phyloP scores from a whole-genome alignment of 176 grass and related monocot genomes.

The Secale cereale region DNA sequence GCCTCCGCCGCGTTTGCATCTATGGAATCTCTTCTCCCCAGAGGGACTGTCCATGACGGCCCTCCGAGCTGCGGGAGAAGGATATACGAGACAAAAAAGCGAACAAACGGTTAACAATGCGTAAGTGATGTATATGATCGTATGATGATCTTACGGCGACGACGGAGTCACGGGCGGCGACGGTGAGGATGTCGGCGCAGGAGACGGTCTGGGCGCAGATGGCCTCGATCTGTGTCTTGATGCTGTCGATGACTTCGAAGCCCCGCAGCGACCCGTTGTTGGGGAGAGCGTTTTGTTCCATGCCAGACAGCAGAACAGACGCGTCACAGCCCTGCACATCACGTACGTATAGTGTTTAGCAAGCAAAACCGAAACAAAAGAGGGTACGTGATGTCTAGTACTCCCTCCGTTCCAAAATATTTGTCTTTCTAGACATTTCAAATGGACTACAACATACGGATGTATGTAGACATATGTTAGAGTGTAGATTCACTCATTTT shows the following conservation, averaged over 20 bases:
- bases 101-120: background rate
- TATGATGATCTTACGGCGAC: slow-evolving; percentile 33
- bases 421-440: no score
- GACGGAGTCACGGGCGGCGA: slow-evolving; percentile 65
- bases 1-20: background rate
- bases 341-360: no score
- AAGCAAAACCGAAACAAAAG: no score
- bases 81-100: background rate
- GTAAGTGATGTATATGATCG: no score
- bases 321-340: slow-evolving; percentile 62
- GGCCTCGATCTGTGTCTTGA: slow-evolving; percentile 64
- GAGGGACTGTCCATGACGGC: slow-evolving; percentile 30
- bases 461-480: no score
- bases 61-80: slow-evolving; percentile 16
- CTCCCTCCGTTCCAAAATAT: no score
- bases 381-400: no score
- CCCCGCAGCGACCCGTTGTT: background rate
- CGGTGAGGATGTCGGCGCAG: slow-evolving; percentile 81
- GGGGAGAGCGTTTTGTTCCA: background rate
- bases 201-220: slow-evolving; percentile 51
- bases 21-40: slow-evolving; percentile 44
- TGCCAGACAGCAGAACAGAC: slow-evolving; percentile 44
- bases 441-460: no score
- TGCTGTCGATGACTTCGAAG: slow-evolving; percentile 35
- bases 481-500: no score